Conservation (phyloP, 1,284 basidiomycete genomes). For the Schizophyllum commune region DNA sequence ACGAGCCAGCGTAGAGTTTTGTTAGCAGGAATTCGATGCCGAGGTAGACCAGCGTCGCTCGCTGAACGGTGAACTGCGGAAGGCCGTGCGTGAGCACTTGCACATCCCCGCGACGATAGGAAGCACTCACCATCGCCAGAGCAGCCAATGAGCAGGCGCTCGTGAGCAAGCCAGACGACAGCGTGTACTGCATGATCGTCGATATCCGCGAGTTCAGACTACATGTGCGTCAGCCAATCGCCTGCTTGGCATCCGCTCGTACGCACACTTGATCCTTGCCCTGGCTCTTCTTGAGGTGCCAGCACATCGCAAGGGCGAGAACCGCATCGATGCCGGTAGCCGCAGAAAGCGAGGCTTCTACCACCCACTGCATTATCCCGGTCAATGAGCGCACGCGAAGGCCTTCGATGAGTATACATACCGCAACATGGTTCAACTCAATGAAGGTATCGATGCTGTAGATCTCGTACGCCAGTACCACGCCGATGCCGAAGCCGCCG, state of each 20-base stretch:
- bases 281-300: conserved; percentile 36
- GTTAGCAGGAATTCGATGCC: conserved; percentile 40
- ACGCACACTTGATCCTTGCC: conserved; percentile 24
- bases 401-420: conserved; percentile 19
- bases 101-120: conserved; percentile 13
- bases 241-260: background rate
- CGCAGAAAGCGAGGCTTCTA: conserved; percentile 31
- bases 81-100: background rate
- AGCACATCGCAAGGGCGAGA: conserved; percentile 39
- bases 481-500: conserved; percentile 7
- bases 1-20: conserved; percentile 45
- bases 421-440: conserved; percentile 27
- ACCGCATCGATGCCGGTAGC: conserved; percentile 38
- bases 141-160: conserved; percentile 24
- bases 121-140: conserved; percentile 21
- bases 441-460: conserved; percentile 23
- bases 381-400: background rate
- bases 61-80: conserved; percentile 34
- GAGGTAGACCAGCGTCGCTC: conserved; percentile 41
- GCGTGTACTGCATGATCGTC: conserved; percentile 31
- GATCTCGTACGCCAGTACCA: conserved; percentile 23
- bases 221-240: background rate
- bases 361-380: conserved; percentile 27
- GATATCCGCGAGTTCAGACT: conserved; percentile 34
- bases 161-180: conserved; percentile 35